Percentiles rank a stretch among this genome's conserved stretches.
phyloP scores from a whole-genome alignment of 1,139 yeast species.

The Geotrichum aggregatum region DNA sequence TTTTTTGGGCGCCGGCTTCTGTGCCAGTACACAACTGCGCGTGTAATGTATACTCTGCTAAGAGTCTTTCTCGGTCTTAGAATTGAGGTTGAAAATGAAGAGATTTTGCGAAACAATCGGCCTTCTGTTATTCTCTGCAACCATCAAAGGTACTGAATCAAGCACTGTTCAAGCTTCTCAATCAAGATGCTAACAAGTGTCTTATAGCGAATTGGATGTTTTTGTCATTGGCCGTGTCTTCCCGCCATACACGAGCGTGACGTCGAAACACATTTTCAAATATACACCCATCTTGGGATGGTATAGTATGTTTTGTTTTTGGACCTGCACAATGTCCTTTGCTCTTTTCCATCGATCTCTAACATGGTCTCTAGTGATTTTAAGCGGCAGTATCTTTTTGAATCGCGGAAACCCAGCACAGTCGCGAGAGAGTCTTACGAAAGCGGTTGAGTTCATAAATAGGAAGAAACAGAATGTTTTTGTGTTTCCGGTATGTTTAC shows the following conservation, averaged over 20 bases:
- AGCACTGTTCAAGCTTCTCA: slow-evolving; percentile 43
- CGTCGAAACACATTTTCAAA: slow-evolving; percentile 81
- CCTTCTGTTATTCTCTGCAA: slow-evolving; percentile 13
- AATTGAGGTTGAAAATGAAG: slow-evolving; percentile 14
- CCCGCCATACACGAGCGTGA: slow-evolving; percentile 86
- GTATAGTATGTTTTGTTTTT: slow-evolving; percentile 58
- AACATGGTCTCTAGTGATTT: slow-evolving; percentile 45
- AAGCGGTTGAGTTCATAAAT: slow-evolving; percentile 61
- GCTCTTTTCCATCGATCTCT: background rate
- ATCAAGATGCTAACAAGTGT: slow-evolving; percentile 27
- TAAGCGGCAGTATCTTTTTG: slow-evolving; percentile 85
- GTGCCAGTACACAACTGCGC: slow-evolving; percentile 19
- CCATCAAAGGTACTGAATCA: slow-evolving; percentile 10
- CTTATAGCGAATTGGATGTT: slow-evolving; percentile 71
- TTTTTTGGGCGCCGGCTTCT: slow-evolving; percentile 16
- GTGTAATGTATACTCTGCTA: slow-evolving; percentile 13
- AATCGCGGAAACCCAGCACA: slow-evolving; percentile 77
- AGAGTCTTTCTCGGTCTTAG: slow-evolving; percentile 11
- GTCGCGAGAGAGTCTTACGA: slow-evolving; percentile 68
- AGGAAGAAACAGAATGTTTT: slow-evolving; percentile 61
- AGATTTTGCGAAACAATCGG: background rate
- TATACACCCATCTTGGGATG: slow-evolving; percentile 93
- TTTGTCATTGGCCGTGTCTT: slow-evolving; percentile 74
- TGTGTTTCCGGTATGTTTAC: slow-evolving; percentile 56
- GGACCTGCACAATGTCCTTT: too few relatives aligned